phyloP scores from a whole-genome alignment of 2,329 filamentous ascomycete genomes.

The Dothideomycetes sp. region DNA sequence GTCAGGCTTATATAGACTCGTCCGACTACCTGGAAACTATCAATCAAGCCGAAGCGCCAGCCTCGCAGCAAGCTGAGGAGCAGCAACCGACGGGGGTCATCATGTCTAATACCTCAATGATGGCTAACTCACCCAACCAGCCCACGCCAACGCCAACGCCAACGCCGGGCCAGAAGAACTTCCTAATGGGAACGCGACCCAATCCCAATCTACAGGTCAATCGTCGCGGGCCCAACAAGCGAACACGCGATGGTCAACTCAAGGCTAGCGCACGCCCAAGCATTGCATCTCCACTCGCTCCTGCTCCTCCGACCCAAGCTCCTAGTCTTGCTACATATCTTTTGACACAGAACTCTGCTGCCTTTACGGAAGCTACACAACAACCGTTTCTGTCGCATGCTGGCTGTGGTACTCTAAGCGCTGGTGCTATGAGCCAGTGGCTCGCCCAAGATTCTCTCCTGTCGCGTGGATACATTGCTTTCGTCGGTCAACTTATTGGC shows the following conservation, averaged over 20 bases:
- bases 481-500: constrained; percentile 55
- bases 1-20: constrained; percentile 36
- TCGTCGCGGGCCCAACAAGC: constrained; percentile 33
- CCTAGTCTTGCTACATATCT: constrained; percentile 51
- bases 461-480: constrained; percentile 60
- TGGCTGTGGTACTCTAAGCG: constrained; percentile 52
- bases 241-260: constrained; percentile 28
- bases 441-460: constrained; percentile 64
- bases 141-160: constrained; percentile 17
- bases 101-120: constrained; percentile 1
- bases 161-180: constrained; percentile 1
- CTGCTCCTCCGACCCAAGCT: constrained; percentile 19
- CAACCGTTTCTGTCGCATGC: constrained; percentile 58
- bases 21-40: constrained; percentile 23
- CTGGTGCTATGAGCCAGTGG: constrained; percentile 52
- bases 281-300: constrained; percentile 16
- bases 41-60: background rate
- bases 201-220: constrained; percentile 41
- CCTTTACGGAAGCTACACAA: constrained; percentile 51
- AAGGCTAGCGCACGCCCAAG: constrained; percentile 9
- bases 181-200: constrained; percentile 31
- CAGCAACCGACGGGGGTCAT: background rate
- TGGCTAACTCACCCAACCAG: constrained; percentile 5
- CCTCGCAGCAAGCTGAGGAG: background rate
- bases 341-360: constrained; percentile 38